These are phyloP conservation scores for Ophiocordyceps camponoti-rufipedis DNA, from an alignment of 2,329 filamentous ascomycete species.

Conservation along the genomic window DNA sequence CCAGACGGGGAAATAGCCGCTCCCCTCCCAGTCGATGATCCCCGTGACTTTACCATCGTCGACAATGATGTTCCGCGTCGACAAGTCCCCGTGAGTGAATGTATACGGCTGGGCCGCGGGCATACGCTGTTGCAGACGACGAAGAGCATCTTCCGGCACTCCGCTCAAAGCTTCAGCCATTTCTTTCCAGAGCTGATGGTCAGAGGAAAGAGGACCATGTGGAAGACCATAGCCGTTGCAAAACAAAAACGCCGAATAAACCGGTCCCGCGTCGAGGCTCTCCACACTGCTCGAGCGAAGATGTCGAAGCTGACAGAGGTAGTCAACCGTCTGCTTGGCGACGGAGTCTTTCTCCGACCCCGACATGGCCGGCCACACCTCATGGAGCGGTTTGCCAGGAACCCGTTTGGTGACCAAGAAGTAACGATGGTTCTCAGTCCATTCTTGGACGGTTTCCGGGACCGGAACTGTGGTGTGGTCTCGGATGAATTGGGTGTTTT, in stretches of 20 bases:
- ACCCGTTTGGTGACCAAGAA: slow-evolving; percentile 5
- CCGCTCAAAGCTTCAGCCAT: slow-evolving; percentile 1
- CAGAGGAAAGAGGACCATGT: slow-evolving; percentile 2
- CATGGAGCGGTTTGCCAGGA: slow-evolving; percentile 3
- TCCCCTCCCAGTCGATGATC: slow-evolving; percentile 20
- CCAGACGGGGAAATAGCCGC: slow-evolving; percentile 20
- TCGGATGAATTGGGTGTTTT: slow-evolving; percentile 3
- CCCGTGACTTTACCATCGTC: slow-evolving; percentile 15
- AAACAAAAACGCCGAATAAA: slow-evolving; percentile 2
- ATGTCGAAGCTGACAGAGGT: slow-evolving; percentile 3
- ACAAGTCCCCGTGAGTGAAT: slow-evolving; percentile 20
- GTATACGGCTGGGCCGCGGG: slow-evolving; percentile 7
- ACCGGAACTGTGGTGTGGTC: slow-evolving; percentile 4
- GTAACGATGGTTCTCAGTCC: slow-evolving; percentile 3
- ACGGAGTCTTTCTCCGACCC: slow-evolving; percentile 9
- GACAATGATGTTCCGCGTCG: slow-evolving; percentile 19
- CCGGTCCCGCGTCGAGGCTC: slow-evolving; percentile 1
- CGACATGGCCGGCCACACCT: slow-evolving; percentile 4
- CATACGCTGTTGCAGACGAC: slow-evolving; percentile 2
- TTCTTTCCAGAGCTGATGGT: slow-evolving; percentile 2
- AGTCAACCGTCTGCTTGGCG: slow-evolving; percentile 10
- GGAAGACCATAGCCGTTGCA: slow-evolving; percentile 1
- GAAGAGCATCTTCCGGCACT: slow-evolving; percentile 1
- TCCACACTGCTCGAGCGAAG: slow-evolving; percentile 2
- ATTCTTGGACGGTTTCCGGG: slow-evolving; percentile 3